Percentiles rank a stretch among this genome's conserved stretches.
phyloP scores from a whole-genome alignment of 495 filamentous ascomycete genomes.

The Chaetomium fimeti region DNA sequence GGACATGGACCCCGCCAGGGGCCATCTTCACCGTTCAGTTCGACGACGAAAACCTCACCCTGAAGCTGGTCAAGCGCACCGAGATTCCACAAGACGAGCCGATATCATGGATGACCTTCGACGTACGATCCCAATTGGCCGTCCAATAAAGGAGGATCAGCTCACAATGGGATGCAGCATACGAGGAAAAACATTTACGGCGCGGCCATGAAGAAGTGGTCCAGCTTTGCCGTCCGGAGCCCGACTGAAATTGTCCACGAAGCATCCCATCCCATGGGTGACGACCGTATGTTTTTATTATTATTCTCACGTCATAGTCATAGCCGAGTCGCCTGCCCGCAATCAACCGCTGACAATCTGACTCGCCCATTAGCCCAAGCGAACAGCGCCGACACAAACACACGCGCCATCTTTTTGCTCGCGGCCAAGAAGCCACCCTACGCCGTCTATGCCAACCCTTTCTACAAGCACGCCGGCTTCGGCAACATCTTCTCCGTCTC shows the following conservation, averaged over 20 bases:
- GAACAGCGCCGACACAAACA: slow-evolving; percentile 66
- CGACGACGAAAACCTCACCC: slow-evolving; percentile 69
- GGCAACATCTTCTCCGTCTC: slow-evolving; percentile 75
- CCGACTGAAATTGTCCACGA: slow-evolving; percentile 77
- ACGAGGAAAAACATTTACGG: slow-evolving; percentile 80
- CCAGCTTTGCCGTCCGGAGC: slow-evolving; percentile 70
- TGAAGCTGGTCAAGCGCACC: slow-evolving; percentile 73
- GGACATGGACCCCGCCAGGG: slow-evolving; percentile 80
- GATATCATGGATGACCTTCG: slow-evolving; percentile 88
- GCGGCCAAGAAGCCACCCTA: slow-evolving; percentile 73
- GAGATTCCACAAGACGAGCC: slow-evolving; percentile 76
- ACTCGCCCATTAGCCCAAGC: slow-evolving; percentile 55
- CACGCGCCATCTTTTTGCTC: slow-evolving; percentile 80
- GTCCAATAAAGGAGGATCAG: background rate
- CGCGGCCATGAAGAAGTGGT: slow-evolving; percentile 86
- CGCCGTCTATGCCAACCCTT: slow-evolving; percentile 80
- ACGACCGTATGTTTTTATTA: slow-evolving; percentile 42
- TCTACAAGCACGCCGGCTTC: slow-evolving; percentile 78
- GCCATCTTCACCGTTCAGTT: slow-evolving; percentile 83
- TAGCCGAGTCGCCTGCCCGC: too few relatives aligned
- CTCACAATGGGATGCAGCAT: slow-evolving; percentile 54
- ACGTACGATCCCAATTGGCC: slow-evolving; percentile 50
- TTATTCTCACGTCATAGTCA: background rate
- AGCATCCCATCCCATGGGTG: slow-evolving; percentile 66
- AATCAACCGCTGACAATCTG: background rate